phyloP scores from a whole-genome alignment of 2,329 filamentous ascomycete species.

The Neoarthrinium moseri region DNA sequence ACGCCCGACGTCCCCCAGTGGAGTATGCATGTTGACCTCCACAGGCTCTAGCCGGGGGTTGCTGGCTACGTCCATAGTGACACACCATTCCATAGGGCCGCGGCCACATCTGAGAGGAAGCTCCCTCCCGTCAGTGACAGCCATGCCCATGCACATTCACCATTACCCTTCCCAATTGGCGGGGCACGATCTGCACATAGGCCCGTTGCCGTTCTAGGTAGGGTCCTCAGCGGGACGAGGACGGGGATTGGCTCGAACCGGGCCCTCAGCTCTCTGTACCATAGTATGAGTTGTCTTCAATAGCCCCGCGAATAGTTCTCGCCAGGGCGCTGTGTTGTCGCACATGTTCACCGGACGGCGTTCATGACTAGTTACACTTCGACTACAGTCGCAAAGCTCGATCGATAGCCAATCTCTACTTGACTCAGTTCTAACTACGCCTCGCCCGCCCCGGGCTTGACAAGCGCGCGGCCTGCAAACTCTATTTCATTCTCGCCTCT shows the following conservation, averaged over 20 bases:
- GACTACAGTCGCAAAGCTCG: neutral
- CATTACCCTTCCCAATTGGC: constrained; percentile 22
- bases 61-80: too few species aligned
- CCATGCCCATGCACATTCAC: constrained; percentile 20
- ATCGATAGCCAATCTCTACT: neutral
- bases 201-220: constrained; percentile 8
- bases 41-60: neutral
- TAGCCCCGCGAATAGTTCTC: neutral
- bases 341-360: neutral
- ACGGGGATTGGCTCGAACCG: neutral
- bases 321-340: neutral
- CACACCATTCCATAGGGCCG: constrained; percentile 4
- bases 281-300: neutral
- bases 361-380: neutral
- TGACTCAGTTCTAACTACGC: neutral
- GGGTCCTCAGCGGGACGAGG: neutral
- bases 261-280: neutral
- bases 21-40: neutral
- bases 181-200: neutral
- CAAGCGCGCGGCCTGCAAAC: neutral
- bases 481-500: constrained; percentile 2
- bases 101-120: constrained; percentile 5
- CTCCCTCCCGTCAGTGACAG: constrained; percentile 15
- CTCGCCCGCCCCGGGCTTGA: neutral
- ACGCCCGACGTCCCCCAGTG: neutral